Evolutionary conservation across 305 asterid genomes (phyloP), one percentile per base, ranked within the genome.

Genomic region (Fraxinus sp.): DNA sequence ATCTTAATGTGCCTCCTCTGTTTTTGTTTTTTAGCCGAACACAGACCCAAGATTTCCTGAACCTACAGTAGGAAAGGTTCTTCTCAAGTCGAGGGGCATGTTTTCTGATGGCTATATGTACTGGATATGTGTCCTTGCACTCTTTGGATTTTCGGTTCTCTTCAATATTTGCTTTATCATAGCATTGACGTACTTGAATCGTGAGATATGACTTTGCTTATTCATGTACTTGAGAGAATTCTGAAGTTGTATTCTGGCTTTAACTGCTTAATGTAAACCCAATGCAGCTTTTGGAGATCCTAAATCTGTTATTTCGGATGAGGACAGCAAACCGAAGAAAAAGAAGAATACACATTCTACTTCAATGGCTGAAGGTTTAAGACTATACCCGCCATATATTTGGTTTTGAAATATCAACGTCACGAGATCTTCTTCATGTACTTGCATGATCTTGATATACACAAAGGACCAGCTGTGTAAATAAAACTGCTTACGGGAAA

Each of bases 101-200:
- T 88, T 84, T 76, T 59, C 81, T 4, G 83, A 85, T 52, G 78
- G 80, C n/a, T 84, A 83, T 33, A 77, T 80, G 89, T 89, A 86
- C 26, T 89, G 92, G 92, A 82, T 83, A 35, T 86, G 90, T 75
- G 84, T 89, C 11, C n/a, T 75, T 72, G 92, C 92, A 4, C 90
- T 89, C 20, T 83, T 83, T 52, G 91, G 86, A 16, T 89, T 88
- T 70, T 88, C 91, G 20, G 41, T 89, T 22, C 74, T 88, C 79
- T 88, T 88, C 91, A 88, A 86, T 41, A 49, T 89, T 62, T 81
- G 88, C 57, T 89, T 85, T 49, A 80, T 86, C 49, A 81, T 83
- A 59, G 89, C 90, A 32, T 64, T 88, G 76, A 83, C 89, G 8
- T 89, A 66, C 87, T 83, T 89, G 36, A 76, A 87, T 30, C 90